phyloP scores from a whole-genome alignment of 208 protist genomes.

The Wallacemonas sp. region DNA sequence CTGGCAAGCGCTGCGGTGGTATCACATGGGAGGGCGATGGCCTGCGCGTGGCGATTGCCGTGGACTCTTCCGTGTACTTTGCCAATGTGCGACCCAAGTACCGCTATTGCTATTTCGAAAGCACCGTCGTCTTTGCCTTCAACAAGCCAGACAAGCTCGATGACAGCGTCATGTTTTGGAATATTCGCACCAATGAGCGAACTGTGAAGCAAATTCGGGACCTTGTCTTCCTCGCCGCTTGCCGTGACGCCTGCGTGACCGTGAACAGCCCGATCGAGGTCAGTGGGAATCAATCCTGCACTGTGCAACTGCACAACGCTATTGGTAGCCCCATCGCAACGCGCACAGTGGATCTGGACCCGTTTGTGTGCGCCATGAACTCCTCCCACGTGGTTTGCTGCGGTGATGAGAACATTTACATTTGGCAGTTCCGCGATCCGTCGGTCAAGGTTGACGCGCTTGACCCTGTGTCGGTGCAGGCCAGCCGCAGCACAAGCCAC shows the following conservation, averaged over 20 bases:
- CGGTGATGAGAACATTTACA: constrained; percentile 89
- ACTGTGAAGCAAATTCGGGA: constrained; percentile 88
- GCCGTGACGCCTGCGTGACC: constrained; percentile 89
- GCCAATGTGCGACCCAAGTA: constrained; percentile 96
- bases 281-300: constrained; percentile 30
- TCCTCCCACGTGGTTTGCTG: constrained; percentile 90
- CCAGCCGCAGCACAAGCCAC: constrained; percentile 54
- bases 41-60: constrained; percentile 93
- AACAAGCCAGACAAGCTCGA: constrained; percentile 89
- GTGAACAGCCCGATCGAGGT: constrained; percentile 68
- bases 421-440: constrained; percentile 95
- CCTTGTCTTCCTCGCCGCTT: constrained; percentile 74
- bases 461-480: constrained; percentile 84
- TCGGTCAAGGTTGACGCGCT: constrained; percentile 67
- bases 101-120: constrained; percentile 93
- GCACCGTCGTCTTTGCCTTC: constrained; percentile 94
- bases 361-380: constrained; percentile 89
- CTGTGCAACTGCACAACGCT: constrained; percentile 94
- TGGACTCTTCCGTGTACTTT: constrained; percentile 97
- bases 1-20: constrained; percentile 80
- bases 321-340: constrained; percentile 95
- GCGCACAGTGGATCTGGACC: constrained; percentile 92
- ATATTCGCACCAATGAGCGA: constrained; percentile 91
- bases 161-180: constrained; percentile 95
- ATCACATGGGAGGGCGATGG: constrained; percentile 95